Evolutionary conservation across 306 rosid genomes (phyloP), one percentile per base, ranked within the genome.

Genomic region (Abrus precatorius): DNA sequence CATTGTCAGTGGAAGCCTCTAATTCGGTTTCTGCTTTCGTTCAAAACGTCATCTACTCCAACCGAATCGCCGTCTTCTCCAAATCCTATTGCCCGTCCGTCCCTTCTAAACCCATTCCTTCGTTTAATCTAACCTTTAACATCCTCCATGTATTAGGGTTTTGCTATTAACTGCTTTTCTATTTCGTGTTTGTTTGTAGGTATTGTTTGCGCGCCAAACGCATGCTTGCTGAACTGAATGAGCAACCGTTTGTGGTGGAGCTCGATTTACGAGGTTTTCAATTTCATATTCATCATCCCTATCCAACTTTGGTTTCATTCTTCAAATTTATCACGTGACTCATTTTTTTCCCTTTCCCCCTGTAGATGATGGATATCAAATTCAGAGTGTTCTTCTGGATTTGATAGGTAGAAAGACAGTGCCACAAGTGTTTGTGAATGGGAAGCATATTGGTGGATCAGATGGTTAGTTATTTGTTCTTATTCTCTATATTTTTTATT

Each of bases 381-480:
- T 93, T 87, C 99, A 91, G 83, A 71, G 80, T 78, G 91, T 87
- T 69, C 92, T 95, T 87, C 86, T 93, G 14, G 98, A 95, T 79
- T 74, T 93, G 65, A 85, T 85, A 0, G 99, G 99, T 59, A 82
- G 91, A 81, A 75, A 81, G 63, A 92, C 97, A 13, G 99, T 95
- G 14, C 98, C 98, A 1, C 98, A 93, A 84, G 82, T 95, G 9
- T 95, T 93, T 84, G 96, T 95, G 53, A 85, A 89, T 77, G 98
- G 97, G 79, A 95, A 91, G 82, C 99, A 91, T 82, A 83, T 95
- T 66, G 99, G 98, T 80, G 99, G 97, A 74, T 91, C 89, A 62
- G 97, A 93, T 84, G 97, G 97, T 93, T 80, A 80, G 92, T 20
- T 20, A 20, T 20, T 20, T 20, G 20, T 86, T 79, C 74, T 38